phyloP scores from a whole-genome alignment of 2,329 filamentous ascomycete genomes.

The Exophiala spinifera region DNA sequence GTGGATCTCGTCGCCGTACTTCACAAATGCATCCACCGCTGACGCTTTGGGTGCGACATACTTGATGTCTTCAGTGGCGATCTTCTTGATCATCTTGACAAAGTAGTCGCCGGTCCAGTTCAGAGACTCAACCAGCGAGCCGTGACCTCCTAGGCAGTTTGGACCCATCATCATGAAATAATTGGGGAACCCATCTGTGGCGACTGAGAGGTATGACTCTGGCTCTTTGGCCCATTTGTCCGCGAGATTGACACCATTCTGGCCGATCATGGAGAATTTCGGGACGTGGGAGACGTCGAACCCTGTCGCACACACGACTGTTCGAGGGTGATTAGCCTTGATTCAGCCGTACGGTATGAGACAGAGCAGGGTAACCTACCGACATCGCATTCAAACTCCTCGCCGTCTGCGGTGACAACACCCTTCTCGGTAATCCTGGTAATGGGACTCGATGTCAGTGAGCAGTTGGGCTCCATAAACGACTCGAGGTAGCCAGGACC shows the following conservation, averaged over 20 bases:
- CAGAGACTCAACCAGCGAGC: slow-evolving; percentile 29
- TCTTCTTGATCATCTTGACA: slow-evolving; percentile 33
- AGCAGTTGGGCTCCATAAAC: slow-evolving; percentile 31
- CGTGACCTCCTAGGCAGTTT: slow-evolving; percentile 32
- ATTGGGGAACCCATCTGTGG: slow-evolving; percentile 32
- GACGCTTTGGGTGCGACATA: slow-evolving; percentile 31
- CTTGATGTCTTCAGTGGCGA: slow-evolving; percentile 35
- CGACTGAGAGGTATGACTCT: slow-evolving; percentile 31
- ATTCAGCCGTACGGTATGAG: not conserved
- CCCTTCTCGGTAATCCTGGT: slow-evolving; percentile 34
- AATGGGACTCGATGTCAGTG: slow-evolving; percentile 31
- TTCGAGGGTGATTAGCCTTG: not conserved
- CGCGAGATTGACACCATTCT: slow-evolving; percentile 38
- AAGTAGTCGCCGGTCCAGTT: slow-evolving; percentile 32
- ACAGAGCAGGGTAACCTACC: not conserved
- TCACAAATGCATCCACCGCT: slow-evolving; percentile 35
- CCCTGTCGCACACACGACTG: slow-evolving; percentile 22
- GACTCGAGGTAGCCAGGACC: slow-evolving; percentile 34
- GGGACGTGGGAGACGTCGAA: slow-evolving; percentile 40
- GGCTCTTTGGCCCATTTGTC: slow-evolving; percentile 42
- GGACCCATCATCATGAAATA: slow-evolving; percentile 34
- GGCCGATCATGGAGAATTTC: slow-evolving; percentile 41
- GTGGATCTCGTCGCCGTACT: slow-evolving; percentile 35
- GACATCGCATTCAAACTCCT: slow-evolving; percentile 31
- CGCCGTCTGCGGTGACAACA: slow-evolving; percentile 32